Conservation (phyloP, 129 eudicot genomes). For the Chrysanthemum lavandulifolium region DNA sequence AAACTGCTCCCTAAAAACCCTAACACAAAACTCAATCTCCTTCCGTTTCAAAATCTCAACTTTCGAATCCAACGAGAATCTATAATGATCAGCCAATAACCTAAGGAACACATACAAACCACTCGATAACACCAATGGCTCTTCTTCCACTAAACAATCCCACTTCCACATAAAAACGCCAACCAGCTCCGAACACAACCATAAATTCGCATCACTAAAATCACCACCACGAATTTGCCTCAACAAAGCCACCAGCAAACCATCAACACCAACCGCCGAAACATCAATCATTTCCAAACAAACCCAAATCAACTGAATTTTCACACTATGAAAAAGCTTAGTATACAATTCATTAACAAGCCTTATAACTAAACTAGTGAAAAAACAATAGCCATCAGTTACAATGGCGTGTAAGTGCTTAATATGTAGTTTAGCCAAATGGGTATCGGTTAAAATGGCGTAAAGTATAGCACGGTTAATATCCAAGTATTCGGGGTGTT, state of each 20-base stretch:
- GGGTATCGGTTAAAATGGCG: conserved; percentile 45
- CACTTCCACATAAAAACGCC: conserved; percentile 41
- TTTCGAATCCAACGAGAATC: conserved; percentile 27
- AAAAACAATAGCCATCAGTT: conserved; percentile 59
- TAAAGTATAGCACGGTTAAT: conserved; percentile 53
- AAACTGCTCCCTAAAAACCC: conserved; percentile 60
- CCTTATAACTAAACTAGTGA: conserved; percentile 41
- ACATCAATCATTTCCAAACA: conserved; percentile 49
- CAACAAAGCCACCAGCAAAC: conserved; percentile 57
- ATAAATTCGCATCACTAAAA: conserved; percentile 56
- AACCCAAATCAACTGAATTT: conserved; percentile 53
- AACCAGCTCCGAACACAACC: conserved; percentile 70
- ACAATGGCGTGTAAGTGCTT: conserved; percentile 71
- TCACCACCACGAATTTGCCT: conserved; percentile 69
- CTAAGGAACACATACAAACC: conserved; percentile 69
- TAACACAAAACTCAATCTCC: conserved; percentile 66
- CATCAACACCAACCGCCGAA: conserved; percentile 45
- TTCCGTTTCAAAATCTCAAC: conserved; percentile 45
- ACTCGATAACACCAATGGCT: conserved; percentile 45
- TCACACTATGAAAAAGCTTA: conserved; percentile 45
- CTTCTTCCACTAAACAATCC: conserved; percentile 56
- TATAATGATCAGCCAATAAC: conserved; percentile 67
- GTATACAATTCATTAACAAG: conserved; percentile 53
- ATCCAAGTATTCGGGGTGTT: conserved; percentile 44
- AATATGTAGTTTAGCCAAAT: conserved; percentile 44